These are phyloP conservation scores for Phanerodontia chrysosporium DNA, from an alignment of 768 basidiomycete species.

Conservation along the genomic window DNA sequence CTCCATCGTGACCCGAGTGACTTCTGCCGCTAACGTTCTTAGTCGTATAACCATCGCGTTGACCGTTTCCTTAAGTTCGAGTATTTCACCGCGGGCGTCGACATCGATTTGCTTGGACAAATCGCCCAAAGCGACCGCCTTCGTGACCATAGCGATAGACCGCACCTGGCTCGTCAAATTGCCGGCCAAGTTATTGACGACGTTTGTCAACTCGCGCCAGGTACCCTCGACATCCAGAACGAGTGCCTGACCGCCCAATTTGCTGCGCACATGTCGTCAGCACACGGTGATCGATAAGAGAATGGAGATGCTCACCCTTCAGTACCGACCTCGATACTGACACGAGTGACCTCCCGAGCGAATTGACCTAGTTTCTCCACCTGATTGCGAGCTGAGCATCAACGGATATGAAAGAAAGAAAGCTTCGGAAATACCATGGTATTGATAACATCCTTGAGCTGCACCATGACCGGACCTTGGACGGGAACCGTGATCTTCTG, in stretches of 20 bases:
- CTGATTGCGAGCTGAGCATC: constrained; percentile 26
- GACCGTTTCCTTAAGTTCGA: constrained; percentile 68
- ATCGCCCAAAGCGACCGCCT: constrained; percentile 84
- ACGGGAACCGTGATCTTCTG: constrained; percentile 53
- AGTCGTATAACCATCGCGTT: constrained; percentile 48
- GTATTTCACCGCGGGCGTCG: constrained; percentile 85
- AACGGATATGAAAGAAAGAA: neutral
- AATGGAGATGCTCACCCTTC: constrained; percentile 34
- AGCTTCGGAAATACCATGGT: constrained; percentile 26
- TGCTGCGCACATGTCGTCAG: constrained; percentile 33
- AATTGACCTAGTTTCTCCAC: constrained; percentile 77
- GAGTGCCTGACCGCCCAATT: constrained; percentile 82
- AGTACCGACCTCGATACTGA: constrained; percentile 80
- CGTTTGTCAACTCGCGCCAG: constrained; percentile 81
- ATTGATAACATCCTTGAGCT: constrained; percentile 32
- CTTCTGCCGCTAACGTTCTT: constrained; percentile 73
- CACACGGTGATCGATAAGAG: constrained; percentile 19
- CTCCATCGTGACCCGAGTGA: constrained; percentile 79
- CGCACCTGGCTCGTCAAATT: constrained; percentile 65
- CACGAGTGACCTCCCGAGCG: constrained; percentile 87
- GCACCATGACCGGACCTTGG: constrained; percentile 38
- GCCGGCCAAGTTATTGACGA: constrained; percentile 77
- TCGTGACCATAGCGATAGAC: constrained; percentile 59
- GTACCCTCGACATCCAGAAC: constrained; percentile 88
- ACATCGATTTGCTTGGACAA: constrained; percentile 89